Conservation (phyloP, 768 basidiomycete species). For the Lyophyllum shimeji region DNA sequence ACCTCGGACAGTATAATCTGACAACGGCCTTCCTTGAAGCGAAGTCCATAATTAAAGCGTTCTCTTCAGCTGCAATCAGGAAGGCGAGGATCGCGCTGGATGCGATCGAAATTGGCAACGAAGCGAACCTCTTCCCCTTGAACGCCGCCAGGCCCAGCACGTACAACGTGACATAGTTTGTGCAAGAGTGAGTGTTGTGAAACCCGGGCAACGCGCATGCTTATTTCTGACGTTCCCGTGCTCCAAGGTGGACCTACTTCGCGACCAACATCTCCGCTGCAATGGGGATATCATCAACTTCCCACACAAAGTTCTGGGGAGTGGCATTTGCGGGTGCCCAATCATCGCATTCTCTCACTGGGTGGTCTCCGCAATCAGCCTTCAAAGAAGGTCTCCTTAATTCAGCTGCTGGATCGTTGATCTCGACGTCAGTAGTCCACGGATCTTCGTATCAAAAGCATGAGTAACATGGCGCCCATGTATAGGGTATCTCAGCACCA, state of each 20-base stretch:
- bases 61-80: slow-evolving; percentile 38
- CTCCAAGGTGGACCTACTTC: slow-evolving; percentile 51
- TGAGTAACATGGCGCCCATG: not conserved
- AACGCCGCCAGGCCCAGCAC: slow-evolving; percentile 40
- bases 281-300: slow-evolving; percentile 34
- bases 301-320: slow-evolving; percentile 46
- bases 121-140: slow-evolving; percentile 52
- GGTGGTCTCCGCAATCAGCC: slow-evolving; percentile 63
- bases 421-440: slow-evolving; percentile 46
- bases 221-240: not conserved
- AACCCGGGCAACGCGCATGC: not conserved
- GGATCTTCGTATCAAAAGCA: not conserved
- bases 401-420: slow-evolving; percentile 45
- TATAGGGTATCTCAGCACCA: slow-evolving; percentile 55
- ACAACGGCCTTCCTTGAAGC: slow-evolving; percentile 50
- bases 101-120: slow-evolving; percentile 63
- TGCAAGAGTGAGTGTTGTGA: slow-evolving; percentile 40
- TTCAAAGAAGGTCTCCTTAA: slow-evolving; percentile 51
- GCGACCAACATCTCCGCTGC: slow-evolving; percentile 47
- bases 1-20: slow-evolving; percentile 55
- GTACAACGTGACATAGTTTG: slow-evolving; percentile 46
- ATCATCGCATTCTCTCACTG: slow-evolving; percentile 43
- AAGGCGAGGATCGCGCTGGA: slow-evolving; percentile 47
- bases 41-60: slow-evolving; percentile 46
- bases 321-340: slow-evolving; percentile 48